phyloP scores from a whole-genome alignment of 257 asterid genomes.

The Plantago elongata region DNA sequence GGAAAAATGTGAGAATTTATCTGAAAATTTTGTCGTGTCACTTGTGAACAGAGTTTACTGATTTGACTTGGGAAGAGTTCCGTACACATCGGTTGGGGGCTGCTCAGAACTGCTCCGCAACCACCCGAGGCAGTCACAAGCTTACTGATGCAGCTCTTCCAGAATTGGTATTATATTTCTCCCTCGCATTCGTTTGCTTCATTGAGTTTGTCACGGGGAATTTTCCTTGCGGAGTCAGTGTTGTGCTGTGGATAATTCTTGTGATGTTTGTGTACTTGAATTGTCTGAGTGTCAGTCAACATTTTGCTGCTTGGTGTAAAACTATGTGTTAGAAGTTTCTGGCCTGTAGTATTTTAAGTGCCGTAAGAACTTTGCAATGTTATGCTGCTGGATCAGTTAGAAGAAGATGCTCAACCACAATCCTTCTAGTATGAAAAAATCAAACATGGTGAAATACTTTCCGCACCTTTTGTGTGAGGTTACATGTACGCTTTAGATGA shows the following conservation, averaged over 20 bases:
- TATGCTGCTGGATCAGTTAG: too few relatives aligned
- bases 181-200: background rate
- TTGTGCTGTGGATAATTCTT: background rate
- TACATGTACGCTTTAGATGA: too few relatives aligned
- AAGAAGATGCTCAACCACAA: too few relatives aligned
- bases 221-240: background rate
- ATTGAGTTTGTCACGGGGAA: background rate
- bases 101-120: slow-evolving; percentile 97
- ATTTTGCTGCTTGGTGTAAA: too few relatives aligned
- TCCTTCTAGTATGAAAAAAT: too few relatives aligned
- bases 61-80: slow-evolving; percentile 96
- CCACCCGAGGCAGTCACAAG: slow-evolving; percentile 72
- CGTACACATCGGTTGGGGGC: slow-evolving; percentile 70
- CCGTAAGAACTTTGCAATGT: too few relatives aligned
- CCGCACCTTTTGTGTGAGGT: too few relatives aligned
- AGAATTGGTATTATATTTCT: slow-evolving; percentile 41
- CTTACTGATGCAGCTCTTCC: slow-evolving; percentile 55
- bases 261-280: background rate
- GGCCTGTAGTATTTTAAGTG: too few relatives aligned
- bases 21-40: background rate
- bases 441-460: too few relatives aligned
- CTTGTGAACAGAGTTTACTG: slow-evolving; percentile 66
- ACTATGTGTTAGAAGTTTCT: too few relatives aligned
- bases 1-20: background rate
- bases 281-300: too few relatives aligned